phyloP scores from a whole-genome alignment of 1,284 basidiomycete genomes.

The Moesziomyces aphidis region DNA sequence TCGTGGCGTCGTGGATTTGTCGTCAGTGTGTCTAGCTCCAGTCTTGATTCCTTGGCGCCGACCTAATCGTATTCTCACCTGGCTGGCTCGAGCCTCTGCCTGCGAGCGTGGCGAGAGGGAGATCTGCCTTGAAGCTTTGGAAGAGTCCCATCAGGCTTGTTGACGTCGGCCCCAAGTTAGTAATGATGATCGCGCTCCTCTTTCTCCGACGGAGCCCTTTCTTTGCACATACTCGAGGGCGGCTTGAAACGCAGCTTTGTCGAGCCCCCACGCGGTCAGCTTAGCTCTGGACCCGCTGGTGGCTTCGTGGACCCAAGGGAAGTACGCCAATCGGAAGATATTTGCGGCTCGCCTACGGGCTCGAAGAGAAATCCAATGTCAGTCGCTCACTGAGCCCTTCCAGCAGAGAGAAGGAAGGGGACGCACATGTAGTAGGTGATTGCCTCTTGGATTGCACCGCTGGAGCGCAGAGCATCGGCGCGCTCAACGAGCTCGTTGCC shows the following conservation, averaged over 20 bases:
- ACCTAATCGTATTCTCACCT: background rate
- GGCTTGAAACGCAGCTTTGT: slow-evolving; percentile 19
- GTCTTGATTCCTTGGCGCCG: no score
- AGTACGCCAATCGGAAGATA: slow-evolving; percentile 35
- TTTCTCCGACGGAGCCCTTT: no score
- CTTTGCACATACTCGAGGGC: slow-evolving; percentile 18
- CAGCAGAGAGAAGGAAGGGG: no score
- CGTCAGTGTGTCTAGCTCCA: background rate
- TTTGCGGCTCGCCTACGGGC: slow-evolving; percentile 33
- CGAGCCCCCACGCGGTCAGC: slow-evolving; percentile 31
- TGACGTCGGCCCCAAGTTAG: background rate
- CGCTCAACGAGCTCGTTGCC: slow-evolving; percentile 17
- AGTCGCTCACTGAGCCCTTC: background rate
- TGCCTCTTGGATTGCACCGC: slow-evolving; percentile 6
- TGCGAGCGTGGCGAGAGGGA: slow-evolving; percentile 7
- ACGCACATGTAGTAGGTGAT: slow-evolving; percentile 34
- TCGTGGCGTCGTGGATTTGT: background rate
- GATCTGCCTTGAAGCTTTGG: slow-evolving; percentile 1
- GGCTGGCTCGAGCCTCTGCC: background rate
- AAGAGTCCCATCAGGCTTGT: slow-evolving; percentile 10
- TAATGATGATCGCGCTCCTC: background rate
- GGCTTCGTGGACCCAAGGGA: slow-evolving; percentile 37
- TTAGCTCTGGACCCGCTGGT: slow-evolving; percentile 28
- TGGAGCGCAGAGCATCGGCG: slow-evolving; percentile 8
- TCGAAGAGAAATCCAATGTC: background rate